Conservation (phyloP, 2,329 filamentous ascomycete species). For the Nothophaeocryptopus gaeumannii region DNA sequence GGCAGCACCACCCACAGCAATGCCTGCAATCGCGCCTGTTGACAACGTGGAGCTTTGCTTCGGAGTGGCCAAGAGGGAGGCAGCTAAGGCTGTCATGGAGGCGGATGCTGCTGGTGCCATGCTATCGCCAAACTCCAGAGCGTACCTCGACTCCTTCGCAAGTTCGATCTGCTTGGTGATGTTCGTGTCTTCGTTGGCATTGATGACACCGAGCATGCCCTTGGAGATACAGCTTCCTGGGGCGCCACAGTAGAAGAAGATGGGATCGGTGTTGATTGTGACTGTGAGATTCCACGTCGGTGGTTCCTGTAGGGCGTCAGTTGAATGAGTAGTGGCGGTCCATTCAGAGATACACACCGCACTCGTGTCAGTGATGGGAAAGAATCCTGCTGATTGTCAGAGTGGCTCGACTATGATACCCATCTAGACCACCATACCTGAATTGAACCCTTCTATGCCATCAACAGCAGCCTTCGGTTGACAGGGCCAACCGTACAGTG, state of each 20-base stretch:
- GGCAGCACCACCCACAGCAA: conserved; percentile 63
- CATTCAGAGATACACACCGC: not conserved
- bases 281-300: conserved; percentile 41
- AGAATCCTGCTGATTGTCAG: conserved; percentile 1
- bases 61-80: conserved; percentile 13
- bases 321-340: not conserved
- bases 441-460: conserved; percentile 28
- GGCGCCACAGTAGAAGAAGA: conserved; percentile 70
- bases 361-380: conserved; percentile 10
- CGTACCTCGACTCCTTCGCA: conserved; percentile 29
- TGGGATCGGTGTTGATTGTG: conserved; percentile 58
- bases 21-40: conserved; percentile 44
- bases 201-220: conserved; percentile 75
- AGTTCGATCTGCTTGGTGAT: conserved; percentile 31
- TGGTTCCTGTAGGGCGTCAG: conserved; percentile 6
- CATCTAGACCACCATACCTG: conserved; percentile 3
- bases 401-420: too few relatives aligned
- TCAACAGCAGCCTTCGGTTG: conserved; percentile 34
- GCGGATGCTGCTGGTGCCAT: conserved; percentile 39
- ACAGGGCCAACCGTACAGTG: conserved; percentile 43
- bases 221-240: conserved; percentile 62
- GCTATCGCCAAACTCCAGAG: conserved; percentile 40
- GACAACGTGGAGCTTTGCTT: conserved; percentile 29
- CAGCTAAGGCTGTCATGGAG: conserved; percentile 24
- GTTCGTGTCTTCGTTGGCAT: conserved; percentile 47